Percentiles rank a stretch among this genome's conserved stretches.
phyloP scores from a whole-genome alignment of 208 protist genomes.

The Kentomonas sorsogonicus region DNA sequence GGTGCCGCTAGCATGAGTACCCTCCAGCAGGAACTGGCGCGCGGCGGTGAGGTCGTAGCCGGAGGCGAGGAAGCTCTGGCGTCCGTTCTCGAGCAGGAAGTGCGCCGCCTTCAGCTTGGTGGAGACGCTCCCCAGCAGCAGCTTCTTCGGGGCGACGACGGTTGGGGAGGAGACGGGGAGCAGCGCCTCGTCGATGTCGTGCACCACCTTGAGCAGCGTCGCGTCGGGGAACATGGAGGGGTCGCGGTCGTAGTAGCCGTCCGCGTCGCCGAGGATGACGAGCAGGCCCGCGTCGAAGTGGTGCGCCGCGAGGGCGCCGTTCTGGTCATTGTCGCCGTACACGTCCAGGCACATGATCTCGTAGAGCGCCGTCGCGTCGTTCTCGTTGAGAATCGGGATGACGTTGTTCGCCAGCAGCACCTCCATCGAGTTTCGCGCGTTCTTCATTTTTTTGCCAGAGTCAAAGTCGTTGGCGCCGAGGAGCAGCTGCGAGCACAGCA shows the following conservation, averaged over 20 bases:
- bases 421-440: constrained; percentile 28
- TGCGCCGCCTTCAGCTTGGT: constrained; percentile 12
- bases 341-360: constrained; percentile 25
- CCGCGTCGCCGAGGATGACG: constrained; percentile 52
- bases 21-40: constrained; percentile 1
- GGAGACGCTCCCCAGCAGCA: constrained; percentile 4
- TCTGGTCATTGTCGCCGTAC: constrained; percentile 49
- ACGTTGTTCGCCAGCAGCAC: constrained; percentile 26
- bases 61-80: constrained; percentile 8
- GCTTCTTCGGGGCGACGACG: background rate
- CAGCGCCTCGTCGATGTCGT: background rate
- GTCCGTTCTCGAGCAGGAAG: constrained; percentile 4
- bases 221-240: constrained; percentile 20
- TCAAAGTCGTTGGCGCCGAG: constrained; percentile 48
- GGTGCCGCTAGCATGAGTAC: constrained; percentile 1
- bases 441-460: constrained; percentile 12
- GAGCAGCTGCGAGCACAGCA: constrained; percentile 43
- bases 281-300: constrained; percentile 41
- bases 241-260: constrained; percentile 31
- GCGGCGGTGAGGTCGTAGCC: constrained; percentile 1
- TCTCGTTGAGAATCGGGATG: constrained; percentile 73
- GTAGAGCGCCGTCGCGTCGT: constrained; percentile 36
- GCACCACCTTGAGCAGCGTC: constrained; percentile 1
- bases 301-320: constrained; percentile 43
- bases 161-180: background rate